Conservation (phyloP, 768 basidiomycete genomes). For the Psilocybe azurescens region DNA sequence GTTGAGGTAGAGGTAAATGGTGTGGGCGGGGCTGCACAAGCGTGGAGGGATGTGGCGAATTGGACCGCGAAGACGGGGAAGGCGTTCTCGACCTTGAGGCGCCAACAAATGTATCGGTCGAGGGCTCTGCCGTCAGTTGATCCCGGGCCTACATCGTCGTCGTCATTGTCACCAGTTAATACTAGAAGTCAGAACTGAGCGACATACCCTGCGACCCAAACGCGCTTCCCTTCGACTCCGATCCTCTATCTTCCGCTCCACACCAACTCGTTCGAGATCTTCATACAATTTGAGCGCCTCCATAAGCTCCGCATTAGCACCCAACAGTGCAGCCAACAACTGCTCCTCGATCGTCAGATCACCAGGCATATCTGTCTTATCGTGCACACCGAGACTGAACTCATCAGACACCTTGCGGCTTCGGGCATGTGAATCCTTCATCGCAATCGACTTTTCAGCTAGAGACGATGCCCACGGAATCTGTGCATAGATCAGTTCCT, state of each 20-base stretch:
- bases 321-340: conserved; percentile 73
- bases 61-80: conserved; percentile 47
- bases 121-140: conserved; percentile 30
- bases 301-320: conserved; percentile 73
- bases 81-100: conserved; percentile 41
- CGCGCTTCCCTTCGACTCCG: conserved; percentile 70
- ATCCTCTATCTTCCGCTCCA: conserved; percentile 69
- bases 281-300: conserved; percentile 77
- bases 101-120: conserved; percentile 16
- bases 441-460: conserved; percentile 70
- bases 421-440: conserved; percentile 29
- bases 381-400: conserved; percentile 14
- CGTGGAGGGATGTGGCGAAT: conserved; percentile 31
- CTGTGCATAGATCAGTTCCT: conserved; percentile 85
- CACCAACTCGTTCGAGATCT: conserved; percentile 72
- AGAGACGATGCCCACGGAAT: conserved; percentile 91
- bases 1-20: conserved; percentile 9
- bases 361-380: conserved; percentile 25
- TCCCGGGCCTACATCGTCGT: conserved; percentile 34
- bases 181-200: neutral
- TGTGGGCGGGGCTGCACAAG: conserved; percentile 27
- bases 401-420: conserved; percentile 26
- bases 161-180: neutral
- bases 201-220: conserved; percentile 69
- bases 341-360: conserved; percentile 75